Percentiles rank a stretch among this genome's conserved stretches.
Conservation (phyloP, 768 basidiomycete species). For the Kwoniella heveanensis region DNA sequence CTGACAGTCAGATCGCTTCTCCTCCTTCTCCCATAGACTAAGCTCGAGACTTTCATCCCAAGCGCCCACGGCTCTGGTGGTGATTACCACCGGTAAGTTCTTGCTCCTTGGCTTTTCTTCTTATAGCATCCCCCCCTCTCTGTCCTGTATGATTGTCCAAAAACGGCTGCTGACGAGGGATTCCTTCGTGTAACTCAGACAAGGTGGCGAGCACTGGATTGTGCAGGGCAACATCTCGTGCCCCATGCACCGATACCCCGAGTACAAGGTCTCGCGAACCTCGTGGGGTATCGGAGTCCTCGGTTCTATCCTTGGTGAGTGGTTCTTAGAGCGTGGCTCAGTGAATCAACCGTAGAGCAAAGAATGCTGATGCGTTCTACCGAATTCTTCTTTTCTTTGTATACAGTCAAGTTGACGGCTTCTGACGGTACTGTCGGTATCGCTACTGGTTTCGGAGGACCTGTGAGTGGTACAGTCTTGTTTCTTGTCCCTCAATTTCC, state of each 20-base stretch:
- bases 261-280: constrained; percentile 54
- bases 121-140: too few species aligned
- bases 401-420: constrained; percentile 55
- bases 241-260: constrained; percentile 56
- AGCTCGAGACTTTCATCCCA: constrained; percentile 57
- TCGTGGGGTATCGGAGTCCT: constrained; percentile 59
- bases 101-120: too few species aligned
- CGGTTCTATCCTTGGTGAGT: constrained; percentile 53
- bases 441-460: constrained; percentile 58
- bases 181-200: constrained; percentile 17
- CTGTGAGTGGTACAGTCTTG: constrained; percentile 21
- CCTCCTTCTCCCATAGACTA: constrained; percentile 34
- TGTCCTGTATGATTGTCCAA: too few species aligned
- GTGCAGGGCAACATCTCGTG: constrained; percentile 55
- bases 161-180: not conserved
- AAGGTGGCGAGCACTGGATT: constrained; percentile 56
- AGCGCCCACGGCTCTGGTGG: constrained; percentile 55
- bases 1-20: constrained; percentile 1
- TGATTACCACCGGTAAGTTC: constrained; percentile 55
- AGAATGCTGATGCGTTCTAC: too few species aligned
- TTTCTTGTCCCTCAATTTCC: too few species aligned
- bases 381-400: not conserved
- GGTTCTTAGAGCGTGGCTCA: too few species aligned
- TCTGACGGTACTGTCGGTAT: constrained; percentile 57
- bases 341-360: too few species aligned